A percentile compares a stretch with the other conserved stretches of the same genome.
Evolutionary conservation across 2,329 filamentous ascomycete genomes (phyloP).

Genomic region (Colletotrichum tabaci): DNA sequence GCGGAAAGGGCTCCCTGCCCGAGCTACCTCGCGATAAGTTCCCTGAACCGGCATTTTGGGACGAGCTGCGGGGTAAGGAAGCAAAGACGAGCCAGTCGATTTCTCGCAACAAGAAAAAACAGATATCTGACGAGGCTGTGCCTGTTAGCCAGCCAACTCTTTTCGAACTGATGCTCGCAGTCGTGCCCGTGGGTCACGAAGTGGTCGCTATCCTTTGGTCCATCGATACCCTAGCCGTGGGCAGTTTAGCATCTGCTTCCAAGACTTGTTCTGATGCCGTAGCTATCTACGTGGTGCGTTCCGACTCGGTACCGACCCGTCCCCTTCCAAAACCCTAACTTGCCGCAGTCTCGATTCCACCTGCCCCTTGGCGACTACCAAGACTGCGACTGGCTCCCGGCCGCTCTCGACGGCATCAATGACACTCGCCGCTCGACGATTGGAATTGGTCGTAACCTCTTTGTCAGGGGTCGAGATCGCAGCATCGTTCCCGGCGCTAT

Average conservation of each 20-base stretch:
- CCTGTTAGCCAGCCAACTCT: neutral
- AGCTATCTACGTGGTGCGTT: slow-evolving; percentile 13
- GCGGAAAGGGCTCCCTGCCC: neutral
- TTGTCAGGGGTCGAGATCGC: slow-evolving; percentile 15
- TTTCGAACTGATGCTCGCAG: neutral
- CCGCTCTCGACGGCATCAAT: neutral
- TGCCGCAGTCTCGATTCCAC: slow-evolving; percentile 27
- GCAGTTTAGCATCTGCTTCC: slow-evolving; percentile 20
- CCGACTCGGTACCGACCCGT: too few relatives aligned
- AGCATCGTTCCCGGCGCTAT: neutral
- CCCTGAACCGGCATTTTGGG: slow-evolving; percentile 11
- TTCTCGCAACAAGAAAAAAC: too few relatives aligned
- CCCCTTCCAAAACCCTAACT: slow-evolving; percentile 3
- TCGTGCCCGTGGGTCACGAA: neutral
- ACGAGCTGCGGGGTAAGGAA: neutral
- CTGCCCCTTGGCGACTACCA: slow-evolving; percentile 22
- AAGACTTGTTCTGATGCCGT: slow-evolving; percentile 18
- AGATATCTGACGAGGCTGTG: too few relatives aligned
- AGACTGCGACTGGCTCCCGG: slow-evolving; percentile 17
- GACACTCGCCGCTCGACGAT: neutral
- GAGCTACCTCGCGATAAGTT: neutral
- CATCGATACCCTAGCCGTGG: slow-evolving; percentile 4
- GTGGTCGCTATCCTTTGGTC: slow-evolving; percentile 19
- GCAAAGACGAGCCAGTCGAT: neutral
- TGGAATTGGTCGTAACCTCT: slow-evolving; percentile 14